Percentiles rank a stretch among this genome's conserved stretches.
phyloP scores from a whole-genome alignment of 1,284 basidiomycete genomes.

The Tremellales sp. region DNA sequence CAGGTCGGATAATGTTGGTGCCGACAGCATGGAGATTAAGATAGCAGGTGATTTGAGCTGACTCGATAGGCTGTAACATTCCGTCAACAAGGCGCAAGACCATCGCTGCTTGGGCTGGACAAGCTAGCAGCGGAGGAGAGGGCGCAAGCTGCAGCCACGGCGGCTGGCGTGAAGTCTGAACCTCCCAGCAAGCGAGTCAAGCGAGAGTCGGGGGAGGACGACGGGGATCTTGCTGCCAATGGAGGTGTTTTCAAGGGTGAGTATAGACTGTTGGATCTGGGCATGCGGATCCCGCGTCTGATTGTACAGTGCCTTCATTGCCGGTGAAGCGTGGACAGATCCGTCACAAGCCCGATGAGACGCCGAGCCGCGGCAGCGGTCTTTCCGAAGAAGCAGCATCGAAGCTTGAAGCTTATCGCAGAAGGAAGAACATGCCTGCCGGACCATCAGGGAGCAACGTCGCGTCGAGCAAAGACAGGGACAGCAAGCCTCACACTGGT shows the following conservation, averaged over 20 bases:
- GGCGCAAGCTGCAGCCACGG: conserved; percentile 53
- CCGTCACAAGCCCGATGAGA: conserved; percentile 77
- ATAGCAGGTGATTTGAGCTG: conserved; percentile 4
- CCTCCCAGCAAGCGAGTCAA: conserved; percentile 61
- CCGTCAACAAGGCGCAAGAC: conserved; percentile 65
- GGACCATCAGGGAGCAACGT: conserved; percentile 21
- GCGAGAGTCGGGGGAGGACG: conserved; percentile 54
- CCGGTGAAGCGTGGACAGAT: conserved; percentile 56
- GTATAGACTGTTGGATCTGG: conserved; percentile 13
- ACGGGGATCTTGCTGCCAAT: conserved; percentile 25
- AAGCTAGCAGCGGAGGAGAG: conserved; percentile 81
- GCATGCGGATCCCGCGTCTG: not conserved
- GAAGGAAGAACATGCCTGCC: conserved; percentile 57
- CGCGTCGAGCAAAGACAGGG: conserved; percentile 18
- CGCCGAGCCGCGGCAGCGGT: conserved; percentile 88
- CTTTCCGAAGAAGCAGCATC: conserved; percentile 68
- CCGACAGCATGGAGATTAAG: not conserved
- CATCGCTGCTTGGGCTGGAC: conserved; percentile 80
- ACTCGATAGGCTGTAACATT: conserved; percentile 65
- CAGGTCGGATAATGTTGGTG: conserved; percentile 52
- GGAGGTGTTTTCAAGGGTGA: conserved; percentile 76
- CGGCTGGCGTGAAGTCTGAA: conserved; percentile 49
- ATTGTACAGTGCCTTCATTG: conserved; percentile 62
- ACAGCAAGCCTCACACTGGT: conserved; percentile 23
- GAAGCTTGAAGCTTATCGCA: conserved; percentile 75